A percentile compares a stretch with the other conserved stretches of the same genome.
Conservation (phyloP, 306 rosid genomes). For the Rosa persica region DNA sequence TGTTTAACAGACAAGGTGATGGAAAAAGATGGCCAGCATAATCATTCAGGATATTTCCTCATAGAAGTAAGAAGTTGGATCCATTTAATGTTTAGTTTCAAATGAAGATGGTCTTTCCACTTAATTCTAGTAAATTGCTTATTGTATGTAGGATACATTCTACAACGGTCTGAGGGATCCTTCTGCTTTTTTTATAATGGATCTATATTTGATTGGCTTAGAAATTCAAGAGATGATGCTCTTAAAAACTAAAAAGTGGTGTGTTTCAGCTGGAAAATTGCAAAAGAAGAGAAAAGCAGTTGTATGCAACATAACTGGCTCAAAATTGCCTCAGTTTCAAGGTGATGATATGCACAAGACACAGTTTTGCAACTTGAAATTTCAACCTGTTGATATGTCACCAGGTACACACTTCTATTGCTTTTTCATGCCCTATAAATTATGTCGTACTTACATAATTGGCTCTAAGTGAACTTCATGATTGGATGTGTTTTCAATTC, state of each 20-base stretch:
- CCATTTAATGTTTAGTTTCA: conserved; percentile 23
- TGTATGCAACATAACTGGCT: conserved; percentile 48
- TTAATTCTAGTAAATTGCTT: conserved; percentile 18
- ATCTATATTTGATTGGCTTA: conserved; percentile 78
- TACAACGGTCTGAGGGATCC: conserved; percentile 83
- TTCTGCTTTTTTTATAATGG: conserved; percentile 57
- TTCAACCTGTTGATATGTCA: conserved; percentile 81
- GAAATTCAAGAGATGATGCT: conserved; percentile 60
- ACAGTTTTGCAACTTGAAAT: conserved; percentile 60
- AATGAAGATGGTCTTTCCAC: conserved; percentile 16
- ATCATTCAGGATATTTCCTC: conserved; percentile 84
- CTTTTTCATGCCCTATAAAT: not conserved
- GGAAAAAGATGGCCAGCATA: conserved; percentile 68
- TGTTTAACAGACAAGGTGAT: conserved; percentile 73
- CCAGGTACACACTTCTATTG: conserved; percentile 39
- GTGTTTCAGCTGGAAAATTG: conserved; percentile 58
- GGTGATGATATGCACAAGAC: conserved; percentile 57
- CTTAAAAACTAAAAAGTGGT: conserved; percentile 73
- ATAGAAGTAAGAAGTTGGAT: conserved; percentile 53
- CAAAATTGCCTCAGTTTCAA: conserved; percentile 51
- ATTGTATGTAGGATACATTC: conserved; percentile 62
- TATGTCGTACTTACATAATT: conserved; percentile 7
- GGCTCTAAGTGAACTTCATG: not conserved
- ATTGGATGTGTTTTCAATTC: not conserved
- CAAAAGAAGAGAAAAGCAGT: conserved; percentile 62